Base-by-base conservation (phyloP, 345 rosid species). In the Noccaea bulbosa region DNA sequence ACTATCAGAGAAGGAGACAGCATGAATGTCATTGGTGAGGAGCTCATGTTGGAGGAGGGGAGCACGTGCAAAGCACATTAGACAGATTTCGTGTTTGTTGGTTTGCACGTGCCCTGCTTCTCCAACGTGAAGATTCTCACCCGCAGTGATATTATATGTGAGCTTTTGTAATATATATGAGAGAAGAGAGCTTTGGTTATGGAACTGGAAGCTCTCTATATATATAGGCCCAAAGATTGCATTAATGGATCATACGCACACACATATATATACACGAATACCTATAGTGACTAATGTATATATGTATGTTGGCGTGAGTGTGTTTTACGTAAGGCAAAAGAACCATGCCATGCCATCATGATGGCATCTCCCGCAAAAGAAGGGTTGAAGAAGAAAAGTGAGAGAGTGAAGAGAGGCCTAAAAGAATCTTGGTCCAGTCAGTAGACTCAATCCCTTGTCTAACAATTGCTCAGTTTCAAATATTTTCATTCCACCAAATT, bases 61-160 rank as follows among this genome's bases (percentile, higher is more conserved):
- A 90, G 98, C 93, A 75, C 97, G 94, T 88, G 98, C 98, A 88
- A 72, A 49, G 5, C 59, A 76, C 11, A 64, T 33, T 50, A 69
- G 11, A 46, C 54, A 33, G 35, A 56, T n/a, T 8, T 62, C 8
- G 14, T 32, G 35, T 24, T 49, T 20, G 15, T 48, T 54, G 64
- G 63, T 62, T 75, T 88, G 98, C 98, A 93, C 98, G 98, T 93
- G 98, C 97, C 97, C 98, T 89, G 97, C 98, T 93, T 93, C 98
- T 93, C 98, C 98, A 93, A 46, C 97, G 70, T 70, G 91, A 78
- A 90, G 77, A 73, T 75, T 51, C 88, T 67, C 87, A 69, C 82
- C 90, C 48, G 20, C 51, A 67, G 35, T 56, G 63, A 70, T 51
- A 55, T 38, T 15, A 7, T 34, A 16, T 48, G 62, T 32, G 67